Percentiles rank a stretch among this genome's conserved stretches.
These are phyloP conservation scores for Pleomassaria siparia DNA, from an alignment of 2,329 filamentous ascomycete genomes.

Conservation along the genomic window DNA sequence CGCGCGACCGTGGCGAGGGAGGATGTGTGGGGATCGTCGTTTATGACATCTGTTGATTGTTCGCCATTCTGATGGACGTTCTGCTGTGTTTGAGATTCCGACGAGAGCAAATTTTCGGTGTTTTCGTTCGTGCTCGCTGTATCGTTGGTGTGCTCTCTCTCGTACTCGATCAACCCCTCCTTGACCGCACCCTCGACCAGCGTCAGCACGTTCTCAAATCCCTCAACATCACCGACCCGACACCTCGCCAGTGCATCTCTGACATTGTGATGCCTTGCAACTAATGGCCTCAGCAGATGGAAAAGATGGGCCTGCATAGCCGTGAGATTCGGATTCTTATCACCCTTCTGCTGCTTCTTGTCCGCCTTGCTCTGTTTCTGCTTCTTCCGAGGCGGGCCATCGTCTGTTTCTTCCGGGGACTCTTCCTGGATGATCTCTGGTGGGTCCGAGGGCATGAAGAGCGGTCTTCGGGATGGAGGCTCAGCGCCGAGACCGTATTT, in stretches of 20 bases:
- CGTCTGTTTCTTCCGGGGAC: conserved; percentile 22
- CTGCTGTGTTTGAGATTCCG: background rate
- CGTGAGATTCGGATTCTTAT: conserved; percentile 66
- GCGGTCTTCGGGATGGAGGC: conserved; percentile 67
- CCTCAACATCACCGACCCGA: conserved; percentile 69
- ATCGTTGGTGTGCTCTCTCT: conserved; percentile 35
- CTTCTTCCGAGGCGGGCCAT: conserved; percentile 40
- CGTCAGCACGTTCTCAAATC: conserved; percentile 73
- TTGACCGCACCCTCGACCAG: conserved; percentile 77
- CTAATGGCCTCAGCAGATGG: conserved; percentile 81
- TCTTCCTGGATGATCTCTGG: background rate
- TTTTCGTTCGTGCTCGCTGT: background rate
- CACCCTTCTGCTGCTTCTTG: conserved; percentile 52
- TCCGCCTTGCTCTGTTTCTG: conserved; percentile 45
- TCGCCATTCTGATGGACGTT: background rate
- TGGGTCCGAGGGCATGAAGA: conserved; percentile 67
- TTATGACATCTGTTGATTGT: conserved; percentile 7
- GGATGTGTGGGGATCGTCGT: conserved; percentile 51
- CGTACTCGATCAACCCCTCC: conserved; percentile 69
- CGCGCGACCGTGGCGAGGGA: conserved; percentile 66
- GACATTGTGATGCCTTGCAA: conserved; percentile 77
- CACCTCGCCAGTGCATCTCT: conserved; percentile 78
- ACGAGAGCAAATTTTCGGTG: background rate
- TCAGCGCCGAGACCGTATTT: conserved; percentile 68
- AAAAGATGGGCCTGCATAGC: conserved; percentile 92